These are phyloP conservation scores for Zopfia rhizophila DNA, from an alignment of 2,329 filamentous ascomycete species.

Conservation along the genomic window DNA sequence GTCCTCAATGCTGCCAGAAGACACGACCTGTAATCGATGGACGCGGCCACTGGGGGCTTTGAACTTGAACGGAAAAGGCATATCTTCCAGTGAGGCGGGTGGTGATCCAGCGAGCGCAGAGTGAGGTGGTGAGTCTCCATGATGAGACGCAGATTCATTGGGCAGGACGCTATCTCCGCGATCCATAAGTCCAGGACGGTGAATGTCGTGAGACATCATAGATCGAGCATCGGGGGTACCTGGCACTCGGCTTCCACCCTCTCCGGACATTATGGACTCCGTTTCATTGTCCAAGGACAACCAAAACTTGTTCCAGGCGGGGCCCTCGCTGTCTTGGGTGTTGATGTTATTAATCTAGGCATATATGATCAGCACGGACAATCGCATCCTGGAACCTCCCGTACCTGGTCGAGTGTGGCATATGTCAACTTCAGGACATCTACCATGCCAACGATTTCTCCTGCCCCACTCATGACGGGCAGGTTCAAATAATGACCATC, in stretches of 20 bases:
- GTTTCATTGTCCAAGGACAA: constrained; percentile 93
- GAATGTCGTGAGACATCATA: constrained; percentile 81
- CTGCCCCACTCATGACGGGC: constrained; percentile 96
- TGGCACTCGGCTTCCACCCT: constrained; percentile 77
- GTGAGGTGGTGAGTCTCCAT: constrained; percentile 78
- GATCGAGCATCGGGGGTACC: constrained; percentile 76
- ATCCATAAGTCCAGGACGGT: constrained; percentile 68
- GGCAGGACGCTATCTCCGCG: constrained; percentile 87
- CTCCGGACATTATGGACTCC: constrained; percentile 95
- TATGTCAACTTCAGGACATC: constrained; percentile 98
- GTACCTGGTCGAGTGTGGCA: constrained; percentile 93
- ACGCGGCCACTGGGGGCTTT: constrained; percentile 96
- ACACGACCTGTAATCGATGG: constrained; percentile 86
- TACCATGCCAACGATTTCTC: constrained; percentile 99
- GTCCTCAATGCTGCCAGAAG: constrained; percentile 81
- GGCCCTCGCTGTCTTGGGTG: constrained; percentile 87
- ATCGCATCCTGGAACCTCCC: constrained; percentile 19
- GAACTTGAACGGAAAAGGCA: constrained; percentile 98
- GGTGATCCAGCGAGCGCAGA: constrained; percentile 70
- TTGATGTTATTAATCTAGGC: constrained; percentile 85
- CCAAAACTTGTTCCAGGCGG: constrained; percentile 99
- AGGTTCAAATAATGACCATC: constrained; percentile 98
- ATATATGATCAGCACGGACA: constrained; percentile 2
- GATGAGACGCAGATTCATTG: constrained; percentile 93
- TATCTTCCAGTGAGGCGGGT: constrained; percentile 67